Evolutionary conservation across 257 asterid genomes (phyloP).

Genomic region (Rhazya stricta): DNA sequence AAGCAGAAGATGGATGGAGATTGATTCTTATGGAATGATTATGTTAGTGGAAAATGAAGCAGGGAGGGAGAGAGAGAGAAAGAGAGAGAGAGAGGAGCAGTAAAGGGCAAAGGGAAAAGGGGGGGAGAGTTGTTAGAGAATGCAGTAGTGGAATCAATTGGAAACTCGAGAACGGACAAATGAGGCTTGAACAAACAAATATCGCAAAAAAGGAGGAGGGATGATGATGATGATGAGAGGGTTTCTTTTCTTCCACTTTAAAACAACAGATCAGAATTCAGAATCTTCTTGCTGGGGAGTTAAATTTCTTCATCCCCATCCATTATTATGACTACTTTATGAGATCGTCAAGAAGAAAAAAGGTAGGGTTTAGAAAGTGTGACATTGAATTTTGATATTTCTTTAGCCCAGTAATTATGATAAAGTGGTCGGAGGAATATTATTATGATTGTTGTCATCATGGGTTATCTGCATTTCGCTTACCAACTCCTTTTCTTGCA

Average conservation of each 20-base stretch:
- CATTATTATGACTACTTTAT: not conserved
- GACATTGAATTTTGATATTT: slow-evolving; percentile 31
- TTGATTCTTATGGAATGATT: slow-evolving; percentile 8
- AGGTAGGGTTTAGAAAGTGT: slow-evolving; percentile 21
- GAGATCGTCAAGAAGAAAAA: slow-evolving; percentile 3
- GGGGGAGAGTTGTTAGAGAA: not conserved
- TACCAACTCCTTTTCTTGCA: slow-evolving; percentile 17
- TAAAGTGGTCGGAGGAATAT: slow-evolving; percentile 1
- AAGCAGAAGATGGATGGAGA: not conserved
- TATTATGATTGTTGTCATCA: not conserved
- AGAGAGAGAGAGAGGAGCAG: not conserved
- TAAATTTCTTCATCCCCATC: slow-evolving; percentile 6
- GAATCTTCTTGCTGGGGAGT: slow-evolving; percentile 38
- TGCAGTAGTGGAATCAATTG: slow-evolving; percentile 15
- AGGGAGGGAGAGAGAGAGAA: not conserved
- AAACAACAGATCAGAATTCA: slow-evolving; percentile 36
- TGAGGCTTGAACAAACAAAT: slow-evolving; percentile 41
- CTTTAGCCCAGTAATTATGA: slow-evolving; percentile 3
- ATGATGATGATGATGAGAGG: slow-evolving; percentile 35
- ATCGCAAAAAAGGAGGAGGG: slow-evolving; percentile 33
- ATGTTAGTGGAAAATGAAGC: slow-evolving; percentile 14
- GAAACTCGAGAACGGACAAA: slow-evolving; percentile 30
- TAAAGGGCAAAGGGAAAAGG: slow-evolving; percentile 10
- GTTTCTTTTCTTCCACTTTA: slow-evolving; percentile 23
- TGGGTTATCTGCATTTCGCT: slow-evolving; percentile 10